Base-by-base conservation (phyloP, 2,329 filamentous ascomycete species). In the Ophiostoma triangulosporum region DNA sequence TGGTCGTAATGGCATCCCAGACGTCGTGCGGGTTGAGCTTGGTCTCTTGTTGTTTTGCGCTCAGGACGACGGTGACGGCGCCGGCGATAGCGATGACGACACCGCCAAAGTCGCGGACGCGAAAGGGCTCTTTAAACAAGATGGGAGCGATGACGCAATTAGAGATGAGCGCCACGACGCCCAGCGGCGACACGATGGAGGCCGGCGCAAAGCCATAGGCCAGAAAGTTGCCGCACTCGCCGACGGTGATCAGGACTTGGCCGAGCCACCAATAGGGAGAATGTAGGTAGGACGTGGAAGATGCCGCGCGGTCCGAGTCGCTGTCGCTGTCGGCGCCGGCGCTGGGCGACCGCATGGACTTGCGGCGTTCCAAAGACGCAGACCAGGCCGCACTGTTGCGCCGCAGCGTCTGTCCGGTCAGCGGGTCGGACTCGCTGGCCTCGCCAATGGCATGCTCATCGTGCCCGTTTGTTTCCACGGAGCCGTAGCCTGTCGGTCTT, bases 211-310 rank as follows among this genome's bases (percentile, higher is more conserved):
- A 98, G 24, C 93, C 93, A 64, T 98, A 98, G 0, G 93, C 93
- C 58, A 98, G 72, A 64, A 98, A 98, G 66, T 98, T 98, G 51
- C 93, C 93, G 64, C 86, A 84, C 70, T 98, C 93, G 54, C 93
- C 93, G 24, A 95, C 71, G 0, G 84, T 88, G 80, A 98, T 98
- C 56, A 98, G 75, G 15, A 94, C 77, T 60, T 97, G 91, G 20
- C 93, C 93, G 31, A 83, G 70, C 93, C 93, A 98, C 93, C 93
- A 98, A 64, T 93, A 96, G 1, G 89, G 88, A 33, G 89, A 95
- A 59, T 81, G 82, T 56, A 98, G 77, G 67, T 98, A 98, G 6
- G 80, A 84, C 54, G 73, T 71, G 56, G 45, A 62, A 58, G 6
- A 59, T 57, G 33, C 67, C 64, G 40, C 22, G 15, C n/a, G 40